phyloP scores from a whole-genome alignment of 768 basidiomycete species.

The Erythrobasidium yunnanense region DNA sequence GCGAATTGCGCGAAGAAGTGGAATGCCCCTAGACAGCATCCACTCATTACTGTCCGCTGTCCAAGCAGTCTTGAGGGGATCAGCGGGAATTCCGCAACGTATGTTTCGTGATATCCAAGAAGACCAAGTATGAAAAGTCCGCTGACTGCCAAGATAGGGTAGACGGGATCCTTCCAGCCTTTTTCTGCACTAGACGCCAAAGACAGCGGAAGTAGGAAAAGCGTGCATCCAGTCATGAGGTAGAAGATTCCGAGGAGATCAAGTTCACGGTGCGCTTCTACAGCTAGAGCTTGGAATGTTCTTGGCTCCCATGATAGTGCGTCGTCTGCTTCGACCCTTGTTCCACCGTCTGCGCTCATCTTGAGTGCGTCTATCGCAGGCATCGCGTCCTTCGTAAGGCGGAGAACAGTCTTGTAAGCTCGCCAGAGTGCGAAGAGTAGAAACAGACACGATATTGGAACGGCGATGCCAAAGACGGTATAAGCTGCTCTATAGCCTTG shows the following conservation, averaged over 20 bases:
- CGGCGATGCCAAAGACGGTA: constrained; percentile 33
- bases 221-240: constrained; percentile 29
- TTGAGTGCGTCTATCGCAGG: neutral
- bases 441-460: constrained; percentile 31
- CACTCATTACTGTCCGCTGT: constrained; percentile 33
- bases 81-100: constrained; percentile 30
- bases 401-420: neutral
- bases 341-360: neutral
- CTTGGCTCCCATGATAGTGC: constrained; percentile 9
- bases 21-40: constrained; percentile 33
- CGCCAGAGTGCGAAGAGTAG: constrained; percentile 15
- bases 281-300: constrained; percentile 25
- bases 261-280: constrained; percentile 29
- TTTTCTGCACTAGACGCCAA: constrained; percentile 30
- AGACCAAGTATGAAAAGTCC: constrained; percentile 32
- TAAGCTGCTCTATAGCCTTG: constrained; percentile 35
- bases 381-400: neutral
- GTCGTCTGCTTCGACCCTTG: neutral
- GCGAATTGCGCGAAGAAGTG: constrained; percentile 36
- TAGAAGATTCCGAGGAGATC: constrained; percentile 31
- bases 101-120: constrained; percentile 34
- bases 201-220: constrained; percentile 34
- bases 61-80: constrained; percentile 32
- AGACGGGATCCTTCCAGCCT: constrained; percentile 29
- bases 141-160: neutral